These are phyloP conservation scores for Pichia pseudocactophila DNA, from an alignment of 805 yeast species.

Conservation along the genomic window DNA sequence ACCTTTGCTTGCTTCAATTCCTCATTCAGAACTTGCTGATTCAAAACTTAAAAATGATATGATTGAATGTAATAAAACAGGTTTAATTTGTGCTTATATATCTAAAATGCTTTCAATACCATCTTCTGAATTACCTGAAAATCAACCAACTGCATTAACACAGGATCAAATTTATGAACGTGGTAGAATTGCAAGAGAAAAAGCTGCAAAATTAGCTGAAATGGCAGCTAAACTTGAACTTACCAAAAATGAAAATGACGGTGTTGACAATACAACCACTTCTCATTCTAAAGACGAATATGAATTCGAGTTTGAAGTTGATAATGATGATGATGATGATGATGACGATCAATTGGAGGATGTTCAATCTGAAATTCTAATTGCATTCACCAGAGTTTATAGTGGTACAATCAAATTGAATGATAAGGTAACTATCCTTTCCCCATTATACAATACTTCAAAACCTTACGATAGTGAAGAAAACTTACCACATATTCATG, in stretches of 20 bases:
- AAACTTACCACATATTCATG: constrained; percentile 16
- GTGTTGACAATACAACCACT: constrained; percentile 16
- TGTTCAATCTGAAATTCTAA: constrained; percentile 48
- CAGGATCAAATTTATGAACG: constrained; percentile 52
- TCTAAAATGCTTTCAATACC: constrained; percentile 88
- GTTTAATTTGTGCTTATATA: constrained; percentile 68
- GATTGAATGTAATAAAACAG: constrained; percentile 54
- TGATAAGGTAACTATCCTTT: constrained; percentile 63
- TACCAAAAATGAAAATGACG: constrained; percentile 2
- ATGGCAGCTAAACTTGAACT: constrained; percentile 27
- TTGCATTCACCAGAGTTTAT: constrained; percentile 84
- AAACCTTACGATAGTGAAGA: constrained; percentile 29
- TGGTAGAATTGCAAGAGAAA: constrained; percentile 54
- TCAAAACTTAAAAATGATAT: constrained; percentile 44
- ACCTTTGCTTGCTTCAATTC: constrained; percentile 51
- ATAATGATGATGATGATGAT: constrained; percentile 37
- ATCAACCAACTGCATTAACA: constrained; percentile 33
- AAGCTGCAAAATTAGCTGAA: constrained; percentile 60
- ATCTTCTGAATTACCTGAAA: constrained; percentile 64
- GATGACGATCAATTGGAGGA: constrained; percentile 35
- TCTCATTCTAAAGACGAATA: constrained; percentile 45
- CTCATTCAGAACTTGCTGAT: constrained; percentile 42
- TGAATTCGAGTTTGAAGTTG: constrained; percentile 37
- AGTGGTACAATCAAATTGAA: constrained; percentile 78
- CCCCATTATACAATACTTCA: constrained; percentile 58